Base-by-base conservation (phyloP, 306 rosid genomes). In the Mucuna pruriens region DNA sequence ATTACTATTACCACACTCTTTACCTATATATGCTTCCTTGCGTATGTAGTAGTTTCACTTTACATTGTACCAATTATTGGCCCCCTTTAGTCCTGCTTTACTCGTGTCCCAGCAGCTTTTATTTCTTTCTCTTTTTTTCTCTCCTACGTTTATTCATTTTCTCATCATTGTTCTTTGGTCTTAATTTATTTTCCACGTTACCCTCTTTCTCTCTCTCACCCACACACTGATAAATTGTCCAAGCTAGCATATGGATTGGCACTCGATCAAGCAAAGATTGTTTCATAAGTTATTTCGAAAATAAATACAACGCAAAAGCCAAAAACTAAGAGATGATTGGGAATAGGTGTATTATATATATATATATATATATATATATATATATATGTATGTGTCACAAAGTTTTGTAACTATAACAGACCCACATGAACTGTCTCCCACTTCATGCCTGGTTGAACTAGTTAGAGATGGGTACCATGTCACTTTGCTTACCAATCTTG, bases 371-470 rank as follows among this genome's bases (percentile, higher is more conserved):
- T n/a, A n/a, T n/a, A n/a, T n/a, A n/a, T n/a, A n/a, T n/a, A n/a
- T n/a, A n/a, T n/a, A 11, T 80, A 77, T 78, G 44, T 66, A 83
- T 75, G 79, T 64, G 76, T 78, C 80, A 77, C 45, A 77, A 78
- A 72, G 71, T 71, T 71, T 0, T 17, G 49, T 71, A 40, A 46
- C 68, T 77, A 55, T 60, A 84, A 78, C 58, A 87, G 83, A 89
- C 78, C 89, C 87, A 88, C 97, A 86, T 91, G 97, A 89, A 87
- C 89, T 91, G 97, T 91, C 97, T 86, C 94, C 97, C 95, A 89
- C 93, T 87, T 84, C 84, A 76, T 82, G 84, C 88, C 76, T 62
- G 69, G 86, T 84, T 66, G 86, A 85, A 78, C 79, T 68, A 70
- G 83, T 73, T 76, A 86, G 82, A 84, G 86, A 88, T 88, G 91